phyloP scores from a whole-genome alignment of 2,329 filamentous ascomycete species.

The Penicillium psychrosexuale region DNA sequence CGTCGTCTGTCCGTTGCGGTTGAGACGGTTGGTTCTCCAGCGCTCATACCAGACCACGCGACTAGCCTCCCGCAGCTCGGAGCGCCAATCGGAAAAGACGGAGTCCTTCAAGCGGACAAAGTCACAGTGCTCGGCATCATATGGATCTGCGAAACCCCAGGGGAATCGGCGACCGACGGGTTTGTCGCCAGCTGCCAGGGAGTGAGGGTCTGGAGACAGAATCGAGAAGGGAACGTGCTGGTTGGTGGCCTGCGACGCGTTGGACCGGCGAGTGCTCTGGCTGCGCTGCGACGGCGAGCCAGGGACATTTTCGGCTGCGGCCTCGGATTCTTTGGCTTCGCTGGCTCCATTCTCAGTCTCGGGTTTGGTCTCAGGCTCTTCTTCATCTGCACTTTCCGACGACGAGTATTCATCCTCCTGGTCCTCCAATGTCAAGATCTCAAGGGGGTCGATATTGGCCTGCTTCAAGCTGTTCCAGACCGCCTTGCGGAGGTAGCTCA shows the following conservation, averaged over 20 bases:
- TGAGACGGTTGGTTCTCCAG: conserved; percentile 67
- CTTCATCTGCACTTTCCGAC: conserved; percentile 48
- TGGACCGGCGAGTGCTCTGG: conserved; percentile 50
- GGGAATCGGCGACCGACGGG: conserved; percentile 81
- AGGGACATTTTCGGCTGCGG: conserved; percentile 25
- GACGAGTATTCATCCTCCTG: conserved; percentile 62
- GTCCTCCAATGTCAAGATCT: conserved; percentile 78
- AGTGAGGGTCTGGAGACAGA: conserved; percentile 87
- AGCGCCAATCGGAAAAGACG: conserved; percentile 90
- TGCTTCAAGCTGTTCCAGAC: conserved; percentile 86
- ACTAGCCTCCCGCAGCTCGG: conserved; percentile 84
- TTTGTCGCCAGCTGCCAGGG: conserved; percentile 51
- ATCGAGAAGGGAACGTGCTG: conserved; percentile 86
- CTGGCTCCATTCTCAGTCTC: conserved; percentile 24
- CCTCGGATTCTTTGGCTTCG: conserved; percentile 21
- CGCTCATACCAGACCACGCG: conserved; percentile 93
- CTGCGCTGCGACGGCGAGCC: conserved; percentile 34
- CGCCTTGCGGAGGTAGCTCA: conserved; percentile 84
- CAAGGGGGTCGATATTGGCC: conserved; percentile 81
- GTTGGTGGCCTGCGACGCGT: conserved; percentile 36
- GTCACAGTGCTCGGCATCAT: conserved; percentile 88
- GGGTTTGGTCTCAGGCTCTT: conserved; percentile 28
- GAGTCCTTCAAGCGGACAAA: conserved; percentile 86
- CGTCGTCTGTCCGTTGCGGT: conserved; percentile 30
- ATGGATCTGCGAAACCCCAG: conserved; percentile 95